Percentiles rank a stretch among this genome's conserved stretches.
phyloP scores from a whole-genome alignment of 257 asterid genomes.

The Nicotiana undulata region DNA sequence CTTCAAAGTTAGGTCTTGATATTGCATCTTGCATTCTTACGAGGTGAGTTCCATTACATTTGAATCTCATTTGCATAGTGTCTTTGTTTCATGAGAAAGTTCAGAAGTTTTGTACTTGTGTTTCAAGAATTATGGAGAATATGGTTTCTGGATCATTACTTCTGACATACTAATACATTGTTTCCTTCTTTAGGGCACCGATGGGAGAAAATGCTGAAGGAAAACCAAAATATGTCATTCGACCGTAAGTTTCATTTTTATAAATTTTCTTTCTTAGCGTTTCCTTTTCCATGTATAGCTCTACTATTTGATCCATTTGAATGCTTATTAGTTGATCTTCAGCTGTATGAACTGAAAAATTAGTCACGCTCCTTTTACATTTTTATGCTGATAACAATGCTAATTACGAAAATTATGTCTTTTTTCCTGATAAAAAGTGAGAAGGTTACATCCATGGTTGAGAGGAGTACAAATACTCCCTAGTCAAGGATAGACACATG shows the following conservation, averaged over 20 bases:
- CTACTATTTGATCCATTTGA: neutral
- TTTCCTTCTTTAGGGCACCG: constrained; percentile 55
- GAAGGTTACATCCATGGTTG: neutral
- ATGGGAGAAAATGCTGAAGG: constrained; percentile 79
- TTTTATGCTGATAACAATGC: neutral
- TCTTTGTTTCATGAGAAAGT: constrained; percentile 2
- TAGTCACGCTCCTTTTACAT: neutral
- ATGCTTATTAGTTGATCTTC: neutral
- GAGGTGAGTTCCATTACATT: constrained; percentile 38
- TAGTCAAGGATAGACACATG: neutral
- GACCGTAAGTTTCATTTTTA: constrained; percentile 66
- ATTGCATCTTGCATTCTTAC: constrained; percentile 89
- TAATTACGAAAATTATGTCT: neutral
- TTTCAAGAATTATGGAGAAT: neutral
- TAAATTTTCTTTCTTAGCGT: neutral
- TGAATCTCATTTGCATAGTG: constrained; percentile 5
- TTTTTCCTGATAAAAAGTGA: neutral
- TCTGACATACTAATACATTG: neutral
- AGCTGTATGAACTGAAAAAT: neutral
- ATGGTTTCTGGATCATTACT: neutral
- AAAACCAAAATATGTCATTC: constrained; percentile 71
- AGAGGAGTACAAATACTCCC: neutral
- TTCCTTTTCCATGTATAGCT: neutral
- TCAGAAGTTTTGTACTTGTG: neutral
- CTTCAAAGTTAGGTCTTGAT: constrained; percentile 74